These are phyloP conservation scores for Neurospora sp. DNA, from an alignment of 495 filamentous ascomycete species.

Conservation along the genomic window DNA sequence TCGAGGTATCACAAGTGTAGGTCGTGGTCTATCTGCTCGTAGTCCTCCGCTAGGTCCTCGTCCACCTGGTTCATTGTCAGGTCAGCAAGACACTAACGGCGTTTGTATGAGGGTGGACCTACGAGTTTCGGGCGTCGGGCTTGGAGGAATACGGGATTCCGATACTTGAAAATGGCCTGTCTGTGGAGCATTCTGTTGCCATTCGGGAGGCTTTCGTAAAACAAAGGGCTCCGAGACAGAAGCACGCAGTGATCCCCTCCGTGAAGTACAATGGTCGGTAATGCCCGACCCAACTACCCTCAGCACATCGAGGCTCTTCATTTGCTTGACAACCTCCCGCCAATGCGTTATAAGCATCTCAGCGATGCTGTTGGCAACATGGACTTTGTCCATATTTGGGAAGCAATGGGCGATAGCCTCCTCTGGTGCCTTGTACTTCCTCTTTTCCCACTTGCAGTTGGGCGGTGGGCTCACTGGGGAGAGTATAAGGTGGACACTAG, in stretches of 20 bases:
- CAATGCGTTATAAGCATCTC: conserved; percentile 52
- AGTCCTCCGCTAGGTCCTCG: conserved; percentile 4
- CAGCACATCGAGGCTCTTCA: conserved; percentile 29
- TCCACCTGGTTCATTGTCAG: not conserved
- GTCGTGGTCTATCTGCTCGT: not conserved
- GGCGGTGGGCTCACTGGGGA: conserved; percentile 22
- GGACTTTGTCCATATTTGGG: conserved; percentile 33
- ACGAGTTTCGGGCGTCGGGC: conserved; percentile 20
- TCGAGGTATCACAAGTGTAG: conserved; percentile 12
- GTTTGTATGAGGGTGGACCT: not conserved
- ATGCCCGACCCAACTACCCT: conserved; percentile 5
- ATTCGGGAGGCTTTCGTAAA: conserved; percentile 11
- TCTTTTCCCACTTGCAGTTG: conserved; percentile 29
- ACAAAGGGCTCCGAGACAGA: conserved; percentile 18
- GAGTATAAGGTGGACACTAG: conserved; percentile 26
- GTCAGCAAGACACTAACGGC: not conserved
- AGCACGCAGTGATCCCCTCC: conserved; percentile 6
- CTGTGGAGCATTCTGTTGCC: not conserved
- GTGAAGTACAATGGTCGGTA: not conserved
- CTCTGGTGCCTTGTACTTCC: conserved; percentile 4
- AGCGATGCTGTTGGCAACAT: conserved; percentile 42
- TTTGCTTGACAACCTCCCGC: conserved; percentile 47
- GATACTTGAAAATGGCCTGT: conserved; percentile 3
- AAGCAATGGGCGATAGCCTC: conserved; percentile 2
- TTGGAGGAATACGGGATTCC: conserved; percentile 18